Percentiles rank a stretch among this genome's conserved stretches.
These are phyloP conservation scores for Carnegiea gigantea DNA, from an alignment of 179 eudicot species.

Conservation along the genomic window DNA sequence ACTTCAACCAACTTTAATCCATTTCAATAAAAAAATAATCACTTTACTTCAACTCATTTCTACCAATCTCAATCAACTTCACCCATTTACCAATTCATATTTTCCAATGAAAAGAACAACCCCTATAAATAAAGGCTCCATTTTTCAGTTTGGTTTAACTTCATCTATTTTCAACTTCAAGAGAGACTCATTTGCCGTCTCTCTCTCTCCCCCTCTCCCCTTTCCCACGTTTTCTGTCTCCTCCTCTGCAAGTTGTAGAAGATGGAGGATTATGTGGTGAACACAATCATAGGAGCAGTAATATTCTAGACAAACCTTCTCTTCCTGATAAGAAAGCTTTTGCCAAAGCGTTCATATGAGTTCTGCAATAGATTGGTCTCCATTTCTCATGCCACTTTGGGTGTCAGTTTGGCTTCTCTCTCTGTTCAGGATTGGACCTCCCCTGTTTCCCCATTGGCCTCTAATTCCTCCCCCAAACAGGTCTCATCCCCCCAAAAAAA, in stretches of 20 bases:
- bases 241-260: not conserved
- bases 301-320: constrained; percentile 58
- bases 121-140: not conserved
- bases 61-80: too few species aligned
- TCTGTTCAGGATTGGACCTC: constrained; percentile 71
- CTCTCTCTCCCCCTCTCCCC: not conserved
- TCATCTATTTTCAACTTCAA: not conserved
- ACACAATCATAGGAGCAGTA: constrained; percentile 43
- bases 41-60: too few species aligned
- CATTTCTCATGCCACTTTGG: constrained; percentile 56
- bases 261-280: constrained; percentile 55
- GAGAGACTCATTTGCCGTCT: not conserved
- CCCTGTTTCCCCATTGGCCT: constrained; percentile 73
- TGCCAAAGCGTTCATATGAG: constrained; percentile 56
- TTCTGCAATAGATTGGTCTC: constrained; percentile 81
- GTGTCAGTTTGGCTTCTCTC: constrained; percentile 48
- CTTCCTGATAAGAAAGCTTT: constrained; percentile 46
- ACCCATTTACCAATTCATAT: too few species aligned
- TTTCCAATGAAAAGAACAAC: too few species aligned
- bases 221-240: not conserved
- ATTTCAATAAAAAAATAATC: too few species aligned
- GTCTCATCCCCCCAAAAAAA: constrained; percentile 22
- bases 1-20: too few species aligned
- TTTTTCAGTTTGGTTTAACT: not conserved
- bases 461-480: constrained; percentile 68